Conservation (phyloP, 1,284 basidiomycete species). For the Rhodofomes roseus region DNA sequence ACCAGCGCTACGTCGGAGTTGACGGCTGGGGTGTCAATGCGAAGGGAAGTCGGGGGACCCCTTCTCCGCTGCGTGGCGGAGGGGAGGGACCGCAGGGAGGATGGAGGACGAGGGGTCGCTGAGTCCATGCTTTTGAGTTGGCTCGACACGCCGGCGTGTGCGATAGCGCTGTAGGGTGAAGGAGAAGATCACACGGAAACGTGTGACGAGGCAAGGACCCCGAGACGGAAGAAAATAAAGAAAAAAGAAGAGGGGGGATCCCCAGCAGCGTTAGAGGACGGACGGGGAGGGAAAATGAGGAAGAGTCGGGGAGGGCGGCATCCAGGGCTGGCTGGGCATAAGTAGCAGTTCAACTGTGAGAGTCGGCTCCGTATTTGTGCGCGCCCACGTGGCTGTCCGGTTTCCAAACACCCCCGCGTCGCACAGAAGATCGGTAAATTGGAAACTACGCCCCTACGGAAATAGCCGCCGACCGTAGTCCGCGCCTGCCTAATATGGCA, state of each 20-base stretch:
- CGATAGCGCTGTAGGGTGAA: constrained; percentile 15
- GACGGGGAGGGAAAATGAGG: constrained; percentile 12
- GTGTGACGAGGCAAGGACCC: constrained; percentile 26
- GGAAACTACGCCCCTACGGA: too few species aligned
- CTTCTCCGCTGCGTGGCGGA: constrained; percentile 43
- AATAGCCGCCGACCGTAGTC: too few species aligned
- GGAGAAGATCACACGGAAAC: constrained; percentile 18
- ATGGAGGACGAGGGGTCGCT: constrained; percentile 30
- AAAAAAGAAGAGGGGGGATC: constrained; percentile 10
- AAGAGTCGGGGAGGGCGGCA: constrained; percentile 8
- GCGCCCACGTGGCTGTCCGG: background rate
- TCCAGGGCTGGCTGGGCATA: background rate
- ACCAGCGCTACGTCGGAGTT: constrained; percentile 46
- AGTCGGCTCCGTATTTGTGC: constrained; percentile 5
- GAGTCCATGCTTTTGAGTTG: constrained; percentile 36
- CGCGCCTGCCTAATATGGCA: too few species aligned
- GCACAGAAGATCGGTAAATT: too few species aligned
- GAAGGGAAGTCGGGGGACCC: constrained; percentile 54
- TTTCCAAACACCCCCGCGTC: background rate
- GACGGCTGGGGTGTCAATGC: constrained; percentile 51
- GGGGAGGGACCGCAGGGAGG: constrained; percentile 24
- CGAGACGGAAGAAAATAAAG: constrained; percentile 19
- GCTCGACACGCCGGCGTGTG: constrained; percentile 48
- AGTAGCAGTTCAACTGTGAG: constrained; percentile 3
- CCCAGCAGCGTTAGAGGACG: constrained; percentile 16